phyloP scores from a whole-genome alignment of 2,329 filamentous ascomycete genomes.

The Penicillium sp. region DNA sequence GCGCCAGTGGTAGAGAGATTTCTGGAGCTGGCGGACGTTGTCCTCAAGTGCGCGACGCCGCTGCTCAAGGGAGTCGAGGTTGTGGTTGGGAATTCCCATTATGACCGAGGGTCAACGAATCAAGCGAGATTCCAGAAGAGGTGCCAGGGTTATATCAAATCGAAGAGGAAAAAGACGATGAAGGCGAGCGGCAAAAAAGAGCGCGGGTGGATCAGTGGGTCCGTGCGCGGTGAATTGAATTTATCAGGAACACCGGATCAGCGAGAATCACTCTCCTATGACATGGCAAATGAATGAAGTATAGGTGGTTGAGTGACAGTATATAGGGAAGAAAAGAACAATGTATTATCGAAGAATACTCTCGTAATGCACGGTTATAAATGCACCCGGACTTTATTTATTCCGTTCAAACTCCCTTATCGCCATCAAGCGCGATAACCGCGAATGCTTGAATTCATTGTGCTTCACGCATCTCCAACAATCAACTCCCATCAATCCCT shows the following conservation, averaged over 20 bases:
- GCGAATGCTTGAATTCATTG: too few species aligned
- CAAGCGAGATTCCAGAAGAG: neutral
- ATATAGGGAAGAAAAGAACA: too few species aligned
- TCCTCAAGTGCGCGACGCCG: conserved; percentile 70
- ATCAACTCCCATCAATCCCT: conserved; percentile 7
- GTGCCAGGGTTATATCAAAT: neutral
- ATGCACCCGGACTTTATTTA: too few species aligned
- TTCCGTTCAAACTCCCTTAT: too few species aligned
- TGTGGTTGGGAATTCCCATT: conserved; percentile 42
- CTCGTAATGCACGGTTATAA: too few species aligned
- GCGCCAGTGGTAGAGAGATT: conserved; percentile 79
- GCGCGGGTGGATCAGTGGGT: conserved; percentile 19
- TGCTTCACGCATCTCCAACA: conserved; percentile 10
- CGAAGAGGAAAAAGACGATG: conserved; percentile 9
- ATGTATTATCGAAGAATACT: too few species aligned
- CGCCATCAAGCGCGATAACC: too few species aligned
- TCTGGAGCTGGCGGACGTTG: conserved; percentile 65
- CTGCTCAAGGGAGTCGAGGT: conserved; percentile 64
- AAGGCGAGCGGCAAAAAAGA: conserved; percentile 1
- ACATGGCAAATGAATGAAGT: too few species aligned
- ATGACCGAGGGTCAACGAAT: neutral
- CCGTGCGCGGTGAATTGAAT: conserved; percentile 16
- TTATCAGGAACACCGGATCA: too few species aligned
- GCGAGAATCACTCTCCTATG: too few species aligned
- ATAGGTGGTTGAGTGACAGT: too few species aligned